Base-by-base conservation (phyloP, 1,284 basidiomycete genomes). In the Boletus sp. region DNA sequence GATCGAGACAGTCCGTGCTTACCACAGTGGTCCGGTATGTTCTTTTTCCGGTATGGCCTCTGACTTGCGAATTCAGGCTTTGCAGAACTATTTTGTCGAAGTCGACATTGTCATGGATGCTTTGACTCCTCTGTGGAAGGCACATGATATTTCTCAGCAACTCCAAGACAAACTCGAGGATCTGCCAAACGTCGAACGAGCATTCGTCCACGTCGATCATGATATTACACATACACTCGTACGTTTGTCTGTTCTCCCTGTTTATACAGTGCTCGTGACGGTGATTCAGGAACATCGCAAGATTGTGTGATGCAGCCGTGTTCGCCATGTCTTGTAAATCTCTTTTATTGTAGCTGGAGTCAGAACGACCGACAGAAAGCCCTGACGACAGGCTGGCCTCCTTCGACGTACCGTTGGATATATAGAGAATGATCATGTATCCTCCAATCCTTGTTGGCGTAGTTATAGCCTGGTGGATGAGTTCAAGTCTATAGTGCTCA, bases 131-230 rank as follows among this genome's bases (percentile, higher is more conserved):
- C 78, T 98, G 1, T 93, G 91, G 89, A 88, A 91, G 72, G 93
- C 95, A 21, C 96, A 98, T 75, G 96, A 98, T 74, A 77, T 97
- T 61, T 90, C 91, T 56, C 96, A 98, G 76, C 86, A 91, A 57
- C 79, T 98, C 30, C 96, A 98, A 74, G 95, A 98, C 76, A 94
- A 94, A 78, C 87, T 99, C 54, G 97, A 99, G 74, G 85, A 88
- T 27, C 79, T 99, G 46, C 95, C 95, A 1, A 90, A 93, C 66
- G 95, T 98, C 56, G 95, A 94, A 66, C 81, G 95, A 52, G 94
- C 93, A 43, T 95, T 95, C 73, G 95, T 97, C 21, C 95, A 97
- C 71, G 93, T 97, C 56, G 95, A 97, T 76, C 91, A 97, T 70
- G 95, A 97, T 78, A 90, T 91, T 7, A 88, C 87, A 16, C 95